Conservation (phyloP, 108 stramenopile genomes). For the Cylindrotheca fusiformis region DNA sequence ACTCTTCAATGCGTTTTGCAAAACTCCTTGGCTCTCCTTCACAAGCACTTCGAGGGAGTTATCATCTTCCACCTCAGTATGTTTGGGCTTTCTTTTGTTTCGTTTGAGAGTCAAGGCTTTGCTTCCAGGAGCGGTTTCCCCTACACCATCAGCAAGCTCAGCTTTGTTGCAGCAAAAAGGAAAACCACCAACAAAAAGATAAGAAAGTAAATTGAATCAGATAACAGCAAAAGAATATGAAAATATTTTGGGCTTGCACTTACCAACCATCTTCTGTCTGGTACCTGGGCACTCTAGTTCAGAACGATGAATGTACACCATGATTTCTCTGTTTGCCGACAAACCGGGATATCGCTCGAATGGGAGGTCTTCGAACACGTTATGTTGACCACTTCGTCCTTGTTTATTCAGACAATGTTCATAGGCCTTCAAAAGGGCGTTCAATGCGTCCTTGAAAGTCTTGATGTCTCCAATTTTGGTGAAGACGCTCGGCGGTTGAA, state of each 20-base stretch:
- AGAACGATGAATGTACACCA: not conserved
- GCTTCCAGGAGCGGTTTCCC: too few species aligned
- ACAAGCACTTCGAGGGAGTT: too few species aligned
- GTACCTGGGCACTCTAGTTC: not conserved
- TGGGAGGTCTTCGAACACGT: not conserved
- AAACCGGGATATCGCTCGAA: not conserved
- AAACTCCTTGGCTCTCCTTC: too few species aligned
- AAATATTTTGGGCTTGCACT: not conserved
- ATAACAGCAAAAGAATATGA: too few species aligned
- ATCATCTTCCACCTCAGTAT: too few species aligned
- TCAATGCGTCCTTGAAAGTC: not conserved
- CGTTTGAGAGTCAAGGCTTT: too few species aligned
- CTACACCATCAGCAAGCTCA: not conserved
- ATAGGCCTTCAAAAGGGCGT: not conserved
- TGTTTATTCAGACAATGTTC: not conserved
- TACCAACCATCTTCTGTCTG: not conserved
- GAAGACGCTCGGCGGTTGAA: not conserved
- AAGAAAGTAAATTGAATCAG: too few species aligned
- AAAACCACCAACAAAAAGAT: too few species aligned
- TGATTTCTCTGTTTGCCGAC: not conserved
- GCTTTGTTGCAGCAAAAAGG: not conserved
- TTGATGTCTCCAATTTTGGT: not conserved
- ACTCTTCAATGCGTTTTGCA: too few species aligned
- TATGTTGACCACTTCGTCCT: slow-evolving; percentile 1
- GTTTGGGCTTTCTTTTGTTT: too few species aligned